Conservation (phyloP, 495 filamentous ascomycete genomes). For the Penicillium nucicola region DNA sequence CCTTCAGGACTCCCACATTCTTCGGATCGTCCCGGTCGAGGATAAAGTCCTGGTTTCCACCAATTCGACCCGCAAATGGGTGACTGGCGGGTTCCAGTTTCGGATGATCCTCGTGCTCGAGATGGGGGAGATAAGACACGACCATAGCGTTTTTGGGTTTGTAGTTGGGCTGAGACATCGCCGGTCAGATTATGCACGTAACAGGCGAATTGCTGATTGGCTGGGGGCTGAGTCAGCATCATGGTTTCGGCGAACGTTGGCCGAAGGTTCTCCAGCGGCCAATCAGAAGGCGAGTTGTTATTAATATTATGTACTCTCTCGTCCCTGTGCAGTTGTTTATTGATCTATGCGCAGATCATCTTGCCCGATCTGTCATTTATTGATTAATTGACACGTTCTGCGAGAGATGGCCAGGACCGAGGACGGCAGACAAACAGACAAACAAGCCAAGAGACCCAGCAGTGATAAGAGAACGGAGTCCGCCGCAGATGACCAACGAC, state of each 20-base stretch:
- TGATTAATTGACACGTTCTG: too few relatives aligned
- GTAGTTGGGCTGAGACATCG: not conserved
- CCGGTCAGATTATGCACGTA: not conserved
- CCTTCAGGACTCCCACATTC: conserved; percentile 30
- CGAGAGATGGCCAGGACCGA: too few relatives aligned
- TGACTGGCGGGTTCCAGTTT: conserved; percentile 12
- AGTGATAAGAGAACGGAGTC: too few relatives aligned
- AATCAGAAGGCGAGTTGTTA: not conserved
- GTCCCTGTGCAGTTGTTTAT: too few relatives aligned
- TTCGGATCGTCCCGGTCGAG: conserved; percentile 35
- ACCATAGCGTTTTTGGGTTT: conserved; percentile 14
- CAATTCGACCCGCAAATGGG: conserved; percentile 48
- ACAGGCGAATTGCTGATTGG: not conserved
- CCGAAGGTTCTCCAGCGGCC: not conserved
- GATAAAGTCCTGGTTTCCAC: conserved; percentile 46
- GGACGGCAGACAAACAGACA: too few relatives aligned
- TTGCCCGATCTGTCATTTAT: too few relatives aligned
- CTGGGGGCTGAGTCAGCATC: not conserved
- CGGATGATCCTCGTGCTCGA: conserved; percentile 11
- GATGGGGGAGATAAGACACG: conserved; percentile 15
- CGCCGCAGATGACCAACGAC: too few relatives aligned
- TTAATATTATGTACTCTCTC: not conserved
- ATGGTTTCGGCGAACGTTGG: not conserved
- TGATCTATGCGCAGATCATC: not conserved
- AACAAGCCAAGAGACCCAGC: too few relatives aligned